Percentiles rank a stretch among this genome's conserved stretches.
Conservation (phyloP, 176 grass and related monocot genomes). For the Triticum aestivum region DNA sequence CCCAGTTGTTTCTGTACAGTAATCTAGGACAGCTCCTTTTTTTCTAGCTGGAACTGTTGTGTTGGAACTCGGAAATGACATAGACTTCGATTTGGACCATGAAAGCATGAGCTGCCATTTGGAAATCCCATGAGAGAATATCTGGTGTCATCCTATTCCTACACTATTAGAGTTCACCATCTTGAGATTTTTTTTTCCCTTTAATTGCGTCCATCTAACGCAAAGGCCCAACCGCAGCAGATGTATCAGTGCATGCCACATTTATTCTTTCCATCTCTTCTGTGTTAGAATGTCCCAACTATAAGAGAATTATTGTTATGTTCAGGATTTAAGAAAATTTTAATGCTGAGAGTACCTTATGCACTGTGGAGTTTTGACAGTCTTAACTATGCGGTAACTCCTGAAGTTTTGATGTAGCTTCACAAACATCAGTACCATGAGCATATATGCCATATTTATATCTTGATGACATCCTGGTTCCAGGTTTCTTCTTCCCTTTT, state of each 20-base stretch:
- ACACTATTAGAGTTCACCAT: not conserved
- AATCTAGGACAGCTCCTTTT: conserved; percentile 33
- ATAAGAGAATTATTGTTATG: not conserved
- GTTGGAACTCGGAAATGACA: conserved; percentile 7
- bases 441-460: not conserved
- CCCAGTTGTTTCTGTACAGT: conserved; percentile 32
- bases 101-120: not conserved
- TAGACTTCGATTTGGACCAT: not conserved
- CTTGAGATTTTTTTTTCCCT: not conserved
- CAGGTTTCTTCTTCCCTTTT: not conserved
- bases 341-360: not conserved
- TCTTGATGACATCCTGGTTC: not conserved
- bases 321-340: not conserved
- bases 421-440: not conserved
- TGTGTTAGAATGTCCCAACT: not conserved
- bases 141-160: not conserved
- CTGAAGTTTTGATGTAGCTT: not conserved
- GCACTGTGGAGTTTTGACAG: not conserved
- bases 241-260: not conserved
- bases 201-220: not conserved
- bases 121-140: not conserved
- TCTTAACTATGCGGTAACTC: not conserved
- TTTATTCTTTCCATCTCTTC: not conserved
- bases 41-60: conserved; percentile 17
- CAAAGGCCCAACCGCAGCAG: not conserved